Percentiles rank a stretch among this genome's conserved stretches.
Conservation (phyloP, 192 early-diverging fungal genomes). For the Linnemannia elongata region DNA sequence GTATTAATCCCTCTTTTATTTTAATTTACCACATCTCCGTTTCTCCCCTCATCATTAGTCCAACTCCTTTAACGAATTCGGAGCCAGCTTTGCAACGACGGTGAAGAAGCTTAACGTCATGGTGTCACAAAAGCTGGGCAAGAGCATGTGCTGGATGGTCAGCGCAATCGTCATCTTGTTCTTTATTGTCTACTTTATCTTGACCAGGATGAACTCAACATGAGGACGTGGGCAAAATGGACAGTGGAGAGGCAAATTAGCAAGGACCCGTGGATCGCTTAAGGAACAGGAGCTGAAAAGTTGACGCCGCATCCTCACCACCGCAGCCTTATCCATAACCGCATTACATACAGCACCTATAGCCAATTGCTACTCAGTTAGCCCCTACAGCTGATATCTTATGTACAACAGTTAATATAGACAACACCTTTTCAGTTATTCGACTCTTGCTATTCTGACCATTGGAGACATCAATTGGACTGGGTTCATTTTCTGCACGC, state of each 20-base stretch:
- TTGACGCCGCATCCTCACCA: neutral
- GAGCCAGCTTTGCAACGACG: slow-evolving; percentile 41
- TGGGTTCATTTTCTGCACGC: too few species aligned
- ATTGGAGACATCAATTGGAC: too few species aligned
- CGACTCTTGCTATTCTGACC: too few species aligned
- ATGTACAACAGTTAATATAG: neutral
- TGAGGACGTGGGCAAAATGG: neutral
- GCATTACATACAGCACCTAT: neutral
- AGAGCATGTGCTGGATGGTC: slow-evolving; percentile 57
- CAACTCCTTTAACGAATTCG: slow-evolving; percentile 39
- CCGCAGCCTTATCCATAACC: neutral
- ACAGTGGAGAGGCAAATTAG: neutral
- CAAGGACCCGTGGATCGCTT: neutral
- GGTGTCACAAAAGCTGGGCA: slow-evolving; percentile 44
- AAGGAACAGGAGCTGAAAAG: neutral
- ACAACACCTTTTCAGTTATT: neutral
- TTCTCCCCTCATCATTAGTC: slow-evolving; percentile 5
- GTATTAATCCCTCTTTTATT: neutral
- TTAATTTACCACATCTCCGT: neutral
- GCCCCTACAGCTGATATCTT: neutral
- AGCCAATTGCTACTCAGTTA: neutral
- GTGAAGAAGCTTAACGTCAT: slow-evolving; percentile 52
- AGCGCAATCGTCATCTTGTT: slow-evolving; percentile 49
- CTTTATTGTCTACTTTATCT: slow-evolving; percentile 52
- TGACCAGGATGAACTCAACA: slow-evolving; percentile 40